Evolutionary conservation across 176 grass and related monocot genomes (phyloP), one percentile per base, ranked within the genome.

Genomic region (Hyparrhenia diplandra): DNA sequence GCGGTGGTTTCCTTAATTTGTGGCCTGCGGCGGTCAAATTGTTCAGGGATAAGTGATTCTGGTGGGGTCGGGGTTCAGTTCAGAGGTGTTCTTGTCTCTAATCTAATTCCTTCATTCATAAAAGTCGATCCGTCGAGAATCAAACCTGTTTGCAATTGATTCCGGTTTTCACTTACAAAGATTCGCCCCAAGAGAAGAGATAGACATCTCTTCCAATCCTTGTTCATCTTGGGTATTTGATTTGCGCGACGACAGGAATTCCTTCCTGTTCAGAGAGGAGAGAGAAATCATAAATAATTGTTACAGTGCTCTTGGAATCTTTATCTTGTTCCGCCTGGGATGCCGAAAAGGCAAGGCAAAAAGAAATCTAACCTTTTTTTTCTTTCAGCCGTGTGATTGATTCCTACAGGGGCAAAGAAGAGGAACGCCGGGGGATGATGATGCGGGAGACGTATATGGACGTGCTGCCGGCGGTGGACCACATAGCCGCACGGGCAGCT

Each of bases 381-480:
- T 58, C 54, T 58, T 67, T 37, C 60, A 18, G 42, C n/a, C 23
- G 6, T 67, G 16, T n/a, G n/a, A n/a, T n/a, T 41, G 57, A 60
- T 87, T 84, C 65, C 86, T 81, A 21, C 76, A 84, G 84, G n/a
- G 45, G 40, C 18, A 51, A n/a, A 51, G 24, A 24, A 75, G 16
- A 24, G 45, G 41, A 10, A 45, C 39, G 10, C 23, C 36, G n/a
- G 82, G n/a, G 25, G 55, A 84, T 42, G 68, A 92, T 94, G 94
- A 92, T 73, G 80, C 90, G 81, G 64, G 90, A 92, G 62, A 27
- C 58, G 80, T 92, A 81, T 21, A 94, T 87, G 87, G 87, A 97
- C 69, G 89, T 97, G 59, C 77, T 94, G 16, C 89, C 85, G 39
- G 70, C 89, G 34, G 72, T 61, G 85, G 87, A 81, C 57, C 86